These are phyloP conservation scores for Beauveria sp. DNA, from an alignment of 2,329 filamentous ascomycete genomes.

Conservation along the genomic window DNA sequence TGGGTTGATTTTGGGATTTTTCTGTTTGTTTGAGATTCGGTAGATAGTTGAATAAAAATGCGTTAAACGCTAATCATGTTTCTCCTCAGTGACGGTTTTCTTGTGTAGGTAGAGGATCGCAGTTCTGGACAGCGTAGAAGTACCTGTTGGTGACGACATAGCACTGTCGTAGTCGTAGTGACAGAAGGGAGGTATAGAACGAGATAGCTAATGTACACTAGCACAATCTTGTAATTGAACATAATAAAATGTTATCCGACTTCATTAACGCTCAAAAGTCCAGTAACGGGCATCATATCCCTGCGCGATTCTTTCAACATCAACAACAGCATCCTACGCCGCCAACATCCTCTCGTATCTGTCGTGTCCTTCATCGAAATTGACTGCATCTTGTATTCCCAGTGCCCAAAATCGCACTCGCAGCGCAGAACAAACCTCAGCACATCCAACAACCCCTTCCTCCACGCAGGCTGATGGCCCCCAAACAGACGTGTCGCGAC, in stretches of 20 bases:
- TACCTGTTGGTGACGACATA: no score
- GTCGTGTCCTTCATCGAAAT: background rate
- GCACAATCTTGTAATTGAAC: no score
- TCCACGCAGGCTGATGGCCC: background rate
- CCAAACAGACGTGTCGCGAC: background rate
- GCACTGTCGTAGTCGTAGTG: no score
- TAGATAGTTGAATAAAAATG: no score
- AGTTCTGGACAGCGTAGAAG: no score
- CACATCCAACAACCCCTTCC: background rate
- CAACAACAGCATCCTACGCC: background rate
- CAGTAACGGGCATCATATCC: background rate
- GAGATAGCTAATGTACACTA: no score
- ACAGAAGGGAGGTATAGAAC: no score
- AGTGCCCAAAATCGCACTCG: background rate
- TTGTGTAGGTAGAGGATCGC: no score
- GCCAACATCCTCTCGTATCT: background rate
- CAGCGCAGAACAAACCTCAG: background rate
- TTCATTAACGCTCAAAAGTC: background rate
- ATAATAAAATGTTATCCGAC: background rate
- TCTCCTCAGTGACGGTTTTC: no score
- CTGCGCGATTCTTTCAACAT: background rate
- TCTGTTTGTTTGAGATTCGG: no score
- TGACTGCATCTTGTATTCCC: background rate
- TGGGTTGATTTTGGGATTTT: no score
- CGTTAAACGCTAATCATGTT: no score